Evolutionary conservation across 108 stramenopile species (phyloP), one percentile per base, ranked within the genome.

Genomic region (Nitzschia inconspicua): DNA sequence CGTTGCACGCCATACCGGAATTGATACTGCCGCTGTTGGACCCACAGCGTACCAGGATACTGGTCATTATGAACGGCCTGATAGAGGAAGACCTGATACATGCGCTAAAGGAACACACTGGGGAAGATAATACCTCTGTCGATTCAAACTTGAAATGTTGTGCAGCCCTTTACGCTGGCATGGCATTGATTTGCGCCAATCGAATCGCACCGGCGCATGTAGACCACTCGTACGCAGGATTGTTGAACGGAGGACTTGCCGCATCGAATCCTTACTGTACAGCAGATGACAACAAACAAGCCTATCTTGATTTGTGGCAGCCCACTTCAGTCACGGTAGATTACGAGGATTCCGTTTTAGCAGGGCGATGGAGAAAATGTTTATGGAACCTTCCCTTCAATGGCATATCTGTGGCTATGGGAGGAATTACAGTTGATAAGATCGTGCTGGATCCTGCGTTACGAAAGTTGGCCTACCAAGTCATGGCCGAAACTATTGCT

Each of bases 331-430:
- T 89, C 1, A 63, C 72, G 20, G 79, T 83, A 24, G 65, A 55
- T 18, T 86, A 71, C 36, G 86, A 91, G 54, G 47, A 53, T 26
- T 79, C 78, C 44, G 50, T 91, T 14, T 53, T 82, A 3, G 42
- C 76, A 10, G 90, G 84, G 0, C 43, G 90, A 58, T 94, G 93
- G 93, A 79, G 68, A 61, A 94, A 94, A 53, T 72, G 61, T 43
- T 48, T 80, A n/a, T 94, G 88, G 88, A 94, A 94, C 65, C 51
- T 91, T 14, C 93, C 93, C 7, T 94, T 89, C 60, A 89, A 84
- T 71, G 89, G 89, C 3, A 82, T 94, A 32, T 77, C 75, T 19
- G 88, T 91, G 3, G 88, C 89, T 14, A 88, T 94, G 89, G 86
- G 86, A 47, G 93, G 93, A 9, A 84, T 91, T 22, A 89, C 89